phyloP scores from a whole-genome alignment of 257 asterid genomes.

The Asclepias syriaca region DNA sequence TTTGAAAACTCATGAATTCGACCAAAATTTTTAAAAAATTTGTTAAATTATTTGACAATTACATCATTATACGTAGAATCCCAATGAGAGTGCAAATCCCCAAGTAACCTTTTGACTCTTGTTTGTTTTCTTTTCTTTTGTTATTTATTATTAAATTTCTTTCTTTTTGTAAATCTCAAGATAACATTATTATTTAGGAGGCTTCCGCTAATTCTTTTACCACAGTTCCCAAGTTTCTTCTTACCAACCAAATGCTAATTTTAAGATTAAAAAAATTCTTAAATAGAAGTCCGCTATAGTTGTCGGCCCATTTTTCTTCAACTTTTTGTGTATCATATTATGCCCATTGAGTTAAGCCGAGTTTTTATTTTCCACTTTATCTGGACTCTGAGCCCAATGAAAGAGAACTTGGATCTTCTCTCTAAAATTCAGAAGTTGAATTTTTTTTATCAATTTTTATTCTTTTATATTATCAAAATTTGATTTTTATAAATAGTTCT shows the following conservation, averaged over 20 bases:
- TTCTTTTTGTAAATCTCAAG: slow-evolving; percentile 22
- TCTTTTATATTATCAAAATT: too few species aligned
- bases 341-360: neutral
- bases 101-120: slow-evolving; percentile 18
- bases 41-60: too few species aligned
- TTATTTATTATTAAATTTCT: neutral
- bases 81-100: slow-evolving; percentile 29
- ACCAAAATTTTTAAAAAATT: too few species aligned
- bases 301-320: too few species aligned
- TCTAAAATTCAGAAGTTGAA: too few species aligned
- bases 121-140: neutral
- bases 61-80: slow-evolving; percentile 1
- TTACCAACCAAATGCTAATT: too few species aligned
- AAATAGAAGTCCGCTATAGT: too few species aligned
- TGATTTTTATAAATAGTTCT: too few species aligned
- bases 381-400: neutral
- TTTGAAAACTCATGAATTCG: too few species aligned
- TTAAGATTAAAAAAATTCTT: too few species aligned
- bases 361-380: neutral
- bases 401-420: neutral
- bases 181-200: neutral
- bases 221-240: neutral
- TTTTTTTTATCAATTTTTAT: too few species aligned
- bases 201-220: slow-evolving; percentile 7
- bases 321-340: too few species aligned